A percentile compares a stretch with the other conserved stretches of the same genome.
These are phyloP conservation scores for Rhodocollybia butyracea DNA, from an alignment of 768 basidiomycete species.

Conservation along the genomic window DNA sequence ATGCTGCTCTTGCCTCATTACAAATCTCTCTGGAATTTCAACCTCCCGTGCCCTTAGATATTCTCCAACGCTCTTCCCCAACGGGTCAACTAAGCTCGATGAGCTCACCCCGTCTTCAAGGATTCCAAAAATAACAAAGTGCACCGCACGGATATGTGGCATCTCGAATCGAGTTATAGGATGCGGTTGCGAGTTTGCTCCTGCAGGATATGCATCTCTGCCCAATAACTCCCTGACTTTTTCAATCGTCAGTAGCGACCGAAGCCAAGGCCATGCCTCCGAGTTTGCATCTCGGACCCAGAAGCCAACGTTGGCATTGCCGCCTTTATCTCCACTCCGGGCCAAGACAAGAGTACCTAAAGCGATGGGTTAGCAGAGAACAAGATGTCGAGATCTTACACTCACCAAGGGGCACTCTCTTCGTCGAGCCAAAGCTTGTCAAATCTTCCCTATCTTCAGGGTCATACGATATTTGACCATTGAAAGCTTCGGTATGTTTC, in stretches of 20 bases:
- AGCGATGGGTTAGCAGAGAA: not conserved
- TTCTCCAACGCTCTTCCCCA: slow-evolving; percentile 5
- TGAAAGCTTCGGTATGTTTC: slow-evolving; percentile 1
- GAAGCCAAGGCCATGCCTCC: slow-evolving; percentile 4
- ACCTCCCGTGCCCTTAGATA: not conserved
- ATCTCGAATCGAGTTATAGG: slow-evolving; percentile 4
- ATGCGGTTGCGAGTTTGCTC: not conserved
- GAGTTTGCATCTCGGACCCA: not conserved
- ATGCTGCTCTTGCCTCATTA: not conserved
- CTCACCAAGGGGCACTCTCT: slow-evolving; percentile 1
- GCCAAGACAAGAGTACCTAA: slow-evolving; percentile 1
- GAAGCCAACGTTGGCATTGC: slow-evolving; percentile 5
- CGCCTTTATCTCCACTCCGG: slow-evolving; percentile 5
- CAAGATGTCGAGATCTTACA: not conserved
- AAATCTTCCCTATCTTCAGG: not conserved
- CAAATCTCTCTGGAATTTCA: slow-evolving; percentile 2
- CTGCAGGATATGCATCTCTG: not conserved
- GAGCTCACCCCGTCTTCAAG: slow-evolving; percentile 5
- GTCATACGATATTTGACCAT: slow-evolving; percentile 5
- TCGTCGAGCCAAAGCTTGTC: not conserved
- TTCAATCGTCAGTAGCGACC: slow-evolving; percentile 2
- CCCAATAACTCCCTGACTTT: not conserved
- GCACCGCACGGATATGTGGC: slow-evolving; percentile 4
- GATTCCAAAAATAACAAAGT: slow-evolving; percentile 4
- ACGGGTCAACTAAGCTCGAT: not conserved